These are phyloP conservation scores for Metarhizium rileyi DNA, from an alignment of 2,329 filamentous ascomycete genomes.

Conservation along the genomic window DNA sequence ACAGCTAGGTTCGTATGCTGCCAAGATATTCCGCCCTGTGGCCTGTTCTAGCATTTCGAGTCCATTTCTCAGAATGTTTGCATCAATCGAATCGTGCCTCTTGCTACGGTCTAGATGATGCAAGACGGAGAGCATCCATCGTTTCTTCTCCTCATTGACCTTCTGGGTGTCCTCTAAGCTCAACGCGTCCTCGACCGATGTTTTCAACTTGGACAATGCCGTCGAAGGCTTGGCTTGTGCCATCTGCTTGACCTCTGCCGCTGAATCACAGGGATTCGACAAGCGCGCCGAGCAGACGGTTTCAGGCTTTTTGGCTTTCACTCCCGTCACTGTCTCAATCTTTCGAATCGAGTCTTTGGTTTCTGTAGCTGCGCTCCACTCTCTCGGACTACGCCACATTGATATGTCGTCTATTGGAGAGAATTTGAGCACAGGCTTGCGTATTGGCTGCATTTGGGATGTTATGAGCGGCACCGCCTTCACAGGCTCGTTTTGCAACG, in stretches of 20 bases:
- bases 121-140: conserved; percentile 51
- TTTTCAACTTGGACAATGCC: conserved; percentile 10
- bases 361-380: not conserved
- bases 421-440: not conserved
- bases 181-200: conserved; percentile 1
- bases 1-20: conserved; percentile 44
- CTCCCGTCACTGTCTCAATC: not conserved
- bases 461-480: not conserved
- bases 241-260: conserved; percentile 7
- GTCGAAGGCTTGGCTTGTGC: conserved; percentile 7
- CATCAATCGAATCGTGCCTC: not conserved
- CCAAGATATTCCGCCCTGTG: conserved; percentile 27
- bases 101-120: conserved; percentile 31
- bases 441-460: conserved; percentile 1
- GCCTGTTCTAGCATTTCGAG: not conserved
- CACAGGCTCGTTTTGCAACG: not conserved
- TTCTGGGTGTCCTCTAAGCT: not conserved
- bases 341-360: not conserved
- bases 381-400: conserved; percentile 2
- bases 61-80: not conserved
- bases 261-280: not conserved
- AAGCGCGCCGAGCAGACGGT: not conserved
- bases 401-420: conserved; percentile 2
- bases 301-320: not conserved
- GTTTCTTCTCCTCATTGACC: conserved; percentile 17